These are phyloP conservation scores for Ambrosia artemisiifolia DNA, from an alignment of 129 eudicot species.

Conservation along the genomic window DNA sequence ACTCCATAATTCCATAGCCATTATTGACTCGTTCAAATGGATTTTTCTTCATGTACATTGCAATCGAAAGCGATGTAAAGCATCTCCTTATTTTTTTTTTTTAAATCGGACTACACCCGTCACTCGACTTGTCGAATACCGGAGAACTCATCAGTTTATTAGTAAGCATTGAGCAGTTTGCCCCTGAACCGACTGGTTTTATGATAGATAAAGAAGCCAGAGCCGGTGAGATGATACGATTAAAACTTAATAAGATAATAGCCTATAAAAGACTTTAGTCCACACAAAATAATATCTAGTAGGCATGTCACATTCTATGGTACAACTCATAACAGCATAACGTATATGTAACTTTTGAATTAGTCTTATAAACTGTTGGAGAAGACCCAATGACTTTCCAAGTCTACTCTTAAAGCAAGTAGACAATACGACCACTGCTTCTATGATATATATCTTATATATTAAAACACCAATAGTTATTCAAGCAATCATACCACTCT, in stretches of 20 bases:
- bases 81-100: not conserved
- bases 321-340: not conserved
- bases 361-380: not conserved
- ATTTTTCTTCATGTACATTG: not conserved
- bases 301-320: no score
- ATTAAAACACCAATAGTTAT: not conserved
- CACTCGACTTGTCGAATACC: no score
- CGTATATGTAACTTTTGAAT: not conserved
- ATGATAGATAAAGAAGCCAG: not conserved
- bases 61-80: not conserved
- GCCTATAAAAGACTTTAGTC: not conserved
- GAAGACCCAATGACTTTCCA: not conserved
- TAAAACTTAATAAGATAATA: not conserved
- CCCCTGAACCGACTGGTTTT: no score
- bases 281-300: not conserved
- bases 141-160: no score
- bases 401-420: not conserved
- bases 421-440: not conserved
- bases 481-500: not conserved
- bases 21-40: conserved; percentile 6
- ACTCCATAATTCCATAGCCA: no score
- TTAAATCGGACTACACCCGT: no score
- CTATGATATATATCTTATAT: not conserved
- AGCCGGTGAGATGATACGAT: not conserved
- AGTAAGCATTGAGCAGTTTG: no score